Percentiles rank a stretch among this genome's conserved stretches.
Evolutionary conservation across 106 monocot genomes (phyloP).

Genomic region (Platanthera zijinensis): DNA sequence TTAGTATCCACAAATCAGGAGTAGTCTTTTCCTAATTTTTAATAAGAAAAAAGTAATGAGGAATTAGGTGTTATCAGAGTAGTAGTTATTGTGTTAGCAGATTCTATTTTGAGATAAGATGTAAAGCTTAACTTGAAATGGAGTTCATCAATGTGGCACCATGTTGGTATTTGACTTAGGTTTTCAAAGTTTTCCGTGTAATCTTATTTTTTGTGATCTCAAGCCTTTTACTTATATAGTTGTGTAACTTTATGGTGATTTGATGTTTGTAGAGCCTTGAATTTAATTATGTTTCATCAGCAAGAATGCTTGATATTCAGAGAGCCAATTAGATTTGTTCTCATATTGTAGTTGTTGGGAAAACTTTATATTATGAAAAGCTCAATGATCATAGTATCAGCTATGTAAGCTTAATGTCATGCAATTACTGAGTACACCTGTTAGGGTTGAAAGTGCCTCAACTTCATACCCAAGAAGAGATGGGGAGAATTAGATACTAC

Average conservation of each 20-base stretch:
- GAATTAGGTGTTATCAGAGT: background rate
- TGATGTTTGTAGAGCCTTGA: background rate
- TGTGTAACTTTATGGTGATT: background rate
- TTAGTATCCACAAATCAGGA: background rate
- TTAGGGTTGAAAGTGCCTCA: too few relatives aligned
- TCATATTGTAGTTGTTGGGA: background rate
- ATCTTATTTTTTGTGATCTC: background rate
- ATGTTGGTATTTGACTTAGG: background rate
- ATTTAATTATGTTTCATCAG: background rate
- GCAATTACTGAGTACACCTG: background rate
- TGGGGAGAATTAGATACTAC: too few relatives aligned
- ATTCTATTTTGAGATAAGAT: background rate
- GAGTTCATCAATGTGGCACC: background rate
- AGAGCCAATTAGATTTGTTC: background rate
- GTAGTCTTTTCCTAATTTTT: background rate
- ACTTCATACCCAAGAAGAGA: too few relatives aligned
- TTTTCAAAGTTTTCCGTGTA: background rate
- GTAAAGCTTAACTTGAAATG: background rate
- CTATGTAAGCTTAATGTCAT: background rate
- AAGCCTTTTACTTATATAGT: background rate
- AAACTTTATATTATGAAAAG: background rate
- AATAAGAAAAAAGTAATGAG: background rate
- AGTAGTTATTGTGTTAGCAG: background rate
- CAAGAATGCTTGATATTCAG: background rate
- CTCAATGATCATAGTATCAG: background rate